A percentile compares a stretch with the other conserved stretches of the same genome.
Evolutionary conservation across 345 rosid species (phyloP).

Genomic region (Ceriops decandra): DNA sequence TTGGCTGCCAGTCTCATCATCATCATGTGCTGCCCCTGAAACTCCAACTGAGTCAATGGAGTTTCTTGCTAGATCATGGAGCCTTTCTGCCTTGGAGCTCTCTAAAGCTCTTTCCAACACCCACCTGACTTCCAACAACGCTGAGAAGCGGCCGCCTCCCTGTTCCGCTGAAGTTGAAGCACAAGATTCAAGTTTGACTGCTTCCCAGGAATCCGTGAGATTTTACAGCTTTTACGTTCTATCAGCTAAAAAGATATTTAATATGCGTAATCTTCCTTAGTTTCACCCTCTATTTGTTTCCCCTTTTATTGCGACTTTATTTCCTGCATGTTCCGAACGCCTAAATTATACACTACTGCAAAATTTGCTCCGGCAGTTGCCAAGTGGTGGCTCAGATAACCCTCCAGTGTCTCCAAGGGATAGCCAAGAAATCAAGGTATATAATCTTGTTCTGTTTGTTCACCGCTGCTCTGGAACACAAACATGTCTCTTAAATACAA

Average conservation of each 20-base stretch:
- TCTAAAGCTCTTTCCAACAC: slow-evolving; percentile 63
- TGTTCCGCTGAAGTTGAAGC: slow-evolving; percentile 35
- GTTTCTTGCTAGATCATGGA: slow-evolving; percentile 96
- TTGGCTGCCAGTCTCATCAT: slow-evolving; percentile 24
- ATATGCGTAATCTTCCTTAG: background rate
- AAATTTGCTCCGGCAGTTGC: slow-evolving; percentile 39
- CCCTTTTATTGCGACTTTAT: slow-evolving; percentile 1
- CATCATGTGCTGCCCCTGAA: slow-evolving; percentile 52
- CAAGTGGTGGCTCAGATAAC: slow-evolving; percentile 28
- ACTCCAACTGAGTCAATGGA: slow-evolving; percentile 93
- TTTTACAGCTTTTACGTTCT: background rate
- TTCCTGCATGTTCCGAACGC: slow-evolving; percentile 4
- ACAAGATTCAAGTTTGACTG: slow-evolving; percentile 37
- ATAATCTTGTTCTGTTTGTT: background rate
- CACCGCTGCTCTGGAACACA: background rate
- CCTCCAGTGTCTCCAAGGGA: slow-evolving; percentile 71
- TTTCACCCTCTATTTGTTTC: background rate
- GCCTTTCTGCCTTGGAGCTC: slow-evolving; percentile 80
- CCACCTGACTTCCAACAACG: slow-evolving; percentile 22
- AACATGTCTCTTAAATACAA: background rate
- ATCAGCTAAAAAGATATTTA: background rate
- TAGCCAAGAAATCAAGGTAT: slow-evolving; percentile 80
- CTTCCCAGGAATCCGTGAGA: slow-evolving; percentile 43
- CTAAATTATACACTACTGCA: background rate
- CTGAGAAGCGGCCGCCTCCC: slow-evolving; percentile 28